These are phyloP conservation scores for Cryomyces minteri DNA, from an alignment of 495 filamentous ascomycete species.

Conservation along the genomic window DNA sequence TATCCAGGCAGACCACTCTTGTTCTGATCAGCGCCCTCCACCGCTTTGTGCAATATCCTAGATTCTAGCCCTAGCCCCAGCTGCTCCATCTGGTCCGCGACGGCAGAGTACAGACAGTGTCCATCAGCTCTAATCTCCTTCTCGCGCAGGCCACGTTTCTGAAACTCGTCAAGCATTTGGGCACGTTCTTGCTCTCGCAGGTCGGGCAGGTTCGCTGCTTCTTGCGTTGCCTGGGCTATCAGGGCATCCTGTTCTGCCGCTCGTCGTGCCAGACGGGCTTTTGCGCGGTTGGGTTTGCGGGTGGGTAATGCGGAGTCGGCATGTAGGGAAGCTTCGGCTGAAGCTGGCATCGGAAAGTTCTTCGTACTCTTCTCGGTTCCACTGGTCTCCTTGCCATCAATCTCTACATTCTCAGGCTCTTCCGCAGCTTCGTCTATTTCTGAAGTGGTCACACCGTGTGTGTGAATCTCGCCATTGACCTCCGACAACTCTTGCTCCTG, in stretches of 20 bases:
- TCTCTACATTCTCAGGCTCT: not conserved
- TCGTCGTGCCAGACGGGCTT: constrained; percentile 73
- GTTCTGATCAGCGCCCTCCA: not conserved
- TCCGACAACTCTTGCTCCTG: constrained; percentile 40
- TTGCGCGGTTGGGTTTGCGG: constrained; percentile 79
- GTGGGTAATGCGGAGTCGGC: constrained; percentile 11
- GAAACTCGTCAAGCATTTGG: constrained; percentile 47
- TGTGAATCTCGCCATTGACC: constrained; percentile 27
- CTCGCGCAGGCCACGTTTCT: constrained; percentile 44
- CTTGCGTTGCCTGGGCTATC: constrained; percentile 44
- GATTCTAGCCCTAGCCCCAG: constrained; percentile 29
- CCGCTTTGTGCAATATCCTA: constrained; percentile 7
- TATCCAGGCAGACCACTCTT: constrained; percentile 21
- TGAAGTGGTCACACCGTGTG: not conserved
- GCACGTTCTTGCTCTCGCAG: constrained; percentile 51
- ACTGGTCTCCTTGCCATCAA: not conserved
- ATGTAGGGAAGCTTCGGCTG: constrained; percentile 15
- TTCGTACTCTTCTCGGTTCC: not conserved
- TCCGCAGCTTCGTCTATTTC: not conserved
- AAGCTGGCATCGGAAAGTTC: not conserved
- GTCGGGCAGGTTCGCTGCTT: constrained; percentile 58
- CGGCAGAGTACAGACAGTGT: constrained; percentile 87
- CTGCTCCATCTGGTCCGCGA: constrained; percentile 60
- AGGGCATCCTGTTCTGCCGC: constrained; percentile 65
- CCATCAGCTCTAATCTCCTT: constrained; percentile 75